Conservation (phyloP, 164 flowering plant genomes). For the Santalum album region DNA sequence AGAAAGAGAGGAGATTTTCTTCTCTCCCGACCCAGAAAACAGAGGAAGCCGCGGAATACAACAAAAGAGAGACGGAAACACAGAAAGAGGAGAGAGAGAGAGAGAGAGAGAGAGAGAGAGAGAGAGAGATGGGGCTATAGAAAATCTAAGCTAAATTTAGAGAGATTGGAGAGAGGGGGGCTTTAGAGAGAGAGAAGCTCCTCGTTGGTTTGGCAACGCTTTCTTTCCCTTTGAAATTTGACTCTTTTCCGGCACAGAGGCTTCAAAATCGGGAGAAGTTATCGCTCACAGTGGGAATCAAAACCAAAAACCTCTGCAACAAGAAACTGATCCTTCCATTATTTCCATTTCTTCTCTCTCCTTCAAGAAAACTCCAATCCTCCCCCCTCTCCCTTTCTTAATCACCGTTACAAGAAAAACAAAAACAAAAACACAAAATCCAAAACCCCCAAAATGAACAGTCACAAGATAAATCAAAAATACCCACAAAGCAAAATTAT, state of each 20-base stretch:
- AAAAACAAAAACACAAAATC: conserved; percentile 8
- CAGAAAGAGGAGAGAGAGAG: conserved; percentile 1
- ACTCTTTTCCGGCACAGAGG: conserved; percentile 2
- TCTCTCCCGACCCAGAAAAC: conserved; percentile 23
- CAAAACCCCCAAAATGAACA: neutral
- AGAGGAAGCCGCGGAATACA: conserved; percentile 3
- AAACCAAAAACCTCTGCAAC: neutral
- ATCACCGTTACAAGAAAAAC: too few relatives aligned
- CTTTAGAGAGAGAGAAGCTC: too few relatives aligned
- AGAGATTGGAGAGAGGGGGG: too few relatives aligned
- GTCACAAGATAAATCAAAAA: conserved; percentile 13
- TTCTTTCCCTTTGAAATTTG: conserved; percentile 1
- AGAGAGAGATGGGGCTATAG: conserved; percentile 12
- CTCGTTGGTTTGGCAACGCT: conserved; percentile 15
- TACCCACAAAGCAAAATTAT: neutral
- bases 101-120: conserved; percentile 9
- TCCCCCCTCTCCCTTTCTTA: neutral
- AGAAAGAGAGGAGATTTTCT: conserved; percentile 13
- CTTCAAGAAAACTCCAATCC: conserved; percentile 22
- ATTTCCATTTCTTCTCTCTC: conserved; percentile 5
- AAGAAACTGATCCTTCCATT: neutral
- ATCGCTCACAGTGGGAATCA: too few relatives aligned
- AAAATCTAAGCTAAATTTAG: conserved; percentile 26
- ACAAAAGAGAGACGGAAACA: neutral
- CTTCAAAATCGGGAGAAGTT: neutral